Conservation (phyloP, 2,329 filamentous ascomycete species). For the Paraphoma sp. region DNA sequence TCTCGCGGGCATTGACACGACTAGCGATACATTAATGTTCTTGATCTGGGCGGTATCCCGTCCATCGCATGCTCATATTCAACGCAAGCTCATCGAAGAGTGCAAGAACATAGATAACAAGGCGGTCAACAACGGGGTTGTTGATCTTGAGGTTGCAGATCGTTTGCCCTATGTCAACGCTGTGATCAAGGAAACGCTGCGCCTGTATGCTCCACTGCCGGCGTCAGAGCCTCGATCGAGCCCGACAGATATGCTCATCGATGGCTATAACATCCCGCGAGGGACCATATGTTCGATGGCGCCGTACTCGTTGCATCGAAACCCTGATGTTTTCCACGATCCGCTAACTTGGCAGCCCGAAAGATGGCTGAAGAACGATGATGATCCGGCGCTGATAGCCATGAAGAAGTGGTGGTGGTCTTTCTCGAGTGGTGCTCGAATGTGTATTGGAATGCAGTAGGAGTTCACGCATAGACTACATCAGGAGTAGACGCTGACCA, state of each 20-base stretch:
- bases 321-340: slow-evolving; percentile 37
- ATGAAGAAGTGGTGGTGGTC: slow-evolving; percentile 50
- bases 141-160: slow-evolving; percentile 43
- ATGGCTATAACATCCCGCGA: slow-evolving; percentile 43
- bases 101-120: slow-evolving; percentile 34
- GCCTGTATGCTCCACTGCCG: slow-evolving; percentile 60
- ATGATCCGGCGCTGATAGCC: slow-evolving; percentile 16
- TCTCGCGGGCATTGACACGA: slow-evolving; percentile 60
- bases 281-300: slow-evolving; percentile 49
- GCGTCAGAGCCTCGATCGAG: slow-evolving; percentile 58
- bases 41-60: slow-evolving; percentile 31
- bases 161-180: slow-evolving; percentile 56
- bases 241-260: slow-evolving; percentile 44
- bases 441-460: slow-evolving; percentile 47
- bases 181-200: slow-evolving; percentile 59
- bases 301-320: slow-evolving; percentile 49
- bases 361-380: slow-evolving; percentile 34
- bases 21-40: slow-evolving; percentile 58
- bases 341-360: slow-evolving; percentile 41
- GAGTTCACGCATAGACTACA: not conserved
- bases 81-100: slow-evolving; percentile 55
- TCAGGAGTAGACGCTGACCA: not conserved
- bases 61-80: slow-evolving; percentile 52
- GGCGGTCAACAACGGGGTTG: slow-evolving; percentile 22
- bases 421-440: slow-evolving; percentile 50